Percentiles rank a stretch among this genome's conserved stretches.
phyloP scores from a whole-genome alignment of 192 early-diverging fungal genomes.

The Coemansia sp. region DNA sequence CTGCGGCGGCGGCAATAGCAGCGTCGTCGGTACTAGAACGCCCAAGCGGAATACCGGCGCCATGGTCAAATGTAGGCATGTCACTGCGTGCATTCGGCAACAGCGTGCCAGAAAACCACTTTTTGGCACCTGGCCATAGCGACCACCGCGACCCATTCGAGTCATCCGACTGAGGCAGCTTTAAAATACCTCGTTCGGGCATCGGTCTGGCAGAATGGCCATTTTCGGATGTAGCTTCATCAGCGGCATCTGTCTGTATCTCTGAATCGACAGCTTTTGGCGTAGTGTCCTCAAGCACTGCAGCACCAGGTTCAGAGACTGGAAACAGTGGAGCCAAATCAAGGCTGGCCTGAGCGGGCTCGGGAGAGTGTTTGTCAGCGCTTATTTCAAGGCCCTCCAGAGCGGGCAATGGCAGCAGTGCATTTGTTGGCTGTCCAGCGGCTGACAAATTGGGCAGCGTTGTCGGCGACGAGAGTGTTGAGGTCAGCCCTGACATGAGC shows the following conservation, averaged over 20 bases:
- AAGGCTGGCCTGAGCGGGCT: slow-evolving; percentile 7
- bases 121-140: slow-evolving; percentile 46
- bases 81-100: slow-evolving; percentile 8
- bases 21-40: slow-evolving; percentile 1
- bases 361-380: neutral
- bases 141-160: slow-evolving; percentile 38
- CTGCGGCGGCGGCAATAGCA: neutral
- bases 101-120: slow-evolving; percentile 34
- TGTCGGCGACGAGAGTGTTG: slow-evolving; percentile 17
- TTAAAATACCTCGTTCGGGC: slow-evolving; percentile 49
- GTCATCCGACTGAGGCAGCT: slow-evolving; percentile 36
- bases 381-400: neutral
- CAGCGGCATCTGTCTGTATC: neutral
- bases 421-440: neutral
- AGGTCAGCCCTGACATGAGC: slow-evolving; percentile 47
- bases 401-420: neutral
- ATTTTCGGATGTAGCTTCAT: neutral
- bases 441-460: neutral
- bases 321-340: slow-evolving; percentile 45
- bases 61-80: slow-evolving; percentile 34
- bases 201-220: neutral
- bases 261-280: neutral
- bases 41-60: slow-evolving; percentile 41
- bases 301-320: neutral
- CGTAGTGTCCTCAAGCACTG: neutral